These are phyloP conservation scores for Ustilago cynodontis DNA, from an alignment of 1,284 basidiomycete genomes.

Conservation along the genomic window DNA sequence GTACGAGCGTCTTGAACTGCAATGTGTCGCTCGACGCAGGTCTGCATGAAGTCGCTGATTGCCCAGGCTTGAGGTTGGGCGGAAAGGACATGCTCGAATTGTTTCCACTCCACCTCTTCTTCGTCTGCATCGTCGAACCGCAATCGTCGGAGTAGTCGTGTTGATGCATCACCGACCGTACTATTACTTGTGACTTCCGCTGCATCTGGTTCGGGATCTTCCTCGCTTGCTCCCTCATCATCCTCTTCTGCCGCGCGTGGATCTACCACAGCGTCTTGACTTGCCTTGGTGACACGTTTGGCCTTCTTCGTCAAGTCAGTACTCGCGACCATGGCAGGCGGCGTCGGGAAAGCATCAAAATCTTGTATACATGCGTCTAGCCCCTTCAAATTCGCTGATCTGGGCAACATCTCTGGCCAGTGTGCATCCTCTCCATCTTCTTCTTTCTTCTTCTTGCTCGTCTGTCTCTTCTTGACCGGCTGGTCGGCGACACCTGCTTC, in stretches of 20 bases:
- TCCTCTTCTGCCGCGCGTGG: conserved; percentile 19
- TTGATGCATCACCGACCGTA: background rate
- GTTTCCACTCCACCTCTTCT: conserved; percentile 43
- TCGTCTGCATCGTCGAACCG: conserved; percentile 33
- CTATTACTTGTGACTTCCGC: background rate
- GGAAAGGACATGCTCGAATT: conserved; percentile 17
- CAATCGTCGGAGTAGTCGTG: conserved; percentile 17
- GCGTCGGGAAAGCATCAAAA: conserved; percentile 28
- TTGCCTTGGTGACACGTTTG: conserved; percentile 32
- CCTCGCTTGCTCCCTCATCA: conserved; percentile 7
- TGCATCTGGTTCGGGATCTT: background rate
- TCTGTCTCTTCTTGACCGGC: conserved; percentile 28
- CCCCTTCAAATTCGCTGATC: conserved; percentile 35
- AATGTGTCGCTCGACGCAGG: conserved; percentile 29
- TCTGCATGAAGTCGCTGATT: conserved; percentile 36
- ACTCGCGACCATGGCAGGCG: background rate
- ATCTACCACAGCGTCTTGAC: conserved; percentile 11
- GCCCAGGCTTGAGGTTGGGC: background rate
- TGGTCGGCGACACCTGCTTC: conserved; percentile 30
- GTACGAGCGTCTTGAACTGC: conserved; percentile 41
- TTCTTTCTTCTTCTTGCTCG: conserved; percentile 23
- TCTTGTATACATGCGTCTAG: conserved; percentile 45
- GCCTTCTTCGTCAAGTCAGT: conserved; percentile 39
- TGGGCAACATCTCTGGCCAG: conserved; percentile 38
- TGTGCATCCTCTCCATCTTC: conserved; percentile 7